Evolutionary conservation across 371 early-diverging fungal genomes (phyloP).

Genomic region (Gilbertella persicaria): DNA sequence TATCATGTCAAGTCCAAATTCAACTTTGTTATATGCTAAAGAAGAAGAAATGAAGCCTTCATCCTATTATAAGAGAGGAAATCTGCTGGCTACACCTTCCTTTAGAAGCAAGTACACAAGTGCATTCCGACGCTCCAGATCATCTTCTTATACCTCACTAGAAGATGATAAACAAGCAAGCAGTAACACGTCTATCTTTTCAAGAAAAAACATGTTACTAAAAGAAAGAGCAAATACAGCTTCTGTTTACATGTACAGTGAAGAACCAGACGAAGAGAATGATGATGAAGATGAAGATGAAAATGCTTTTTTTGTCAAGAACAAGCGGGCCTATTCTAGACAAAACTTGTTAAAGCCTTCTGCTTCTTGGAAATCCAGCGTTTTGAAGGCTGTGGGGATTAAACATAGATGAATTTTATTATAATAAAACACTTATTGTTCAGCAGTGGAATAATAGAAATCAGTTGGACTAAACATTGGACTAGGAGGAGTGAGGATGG

Average conservation of each 20-base stretch:
- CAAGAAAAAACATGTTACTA: conserved; percentile 1
- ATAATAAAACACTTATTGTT: not conserved
- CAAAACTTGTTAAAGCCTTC: not conserved
- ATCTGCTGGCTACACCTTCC: not conserved
- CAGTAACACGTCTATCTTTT: not conserved
- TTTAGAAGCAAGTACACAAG: not conserved
- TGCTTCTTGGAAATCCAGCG: conserved; percentile 8
- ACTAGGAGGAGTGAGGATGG: conserved; percentile 4
- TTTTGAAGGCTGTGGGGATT: conserved; percentile 6
- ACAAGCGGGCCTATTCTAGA: conserved; percentile 1
- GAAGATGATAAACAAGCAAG: not conserved
- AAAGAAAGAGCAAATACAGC: not conserved
- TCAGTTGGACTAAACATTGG: conserved; percentile 15
- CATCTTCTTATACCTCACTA: conserved; percentile 6
- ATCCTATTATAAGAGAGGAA: not conserved
- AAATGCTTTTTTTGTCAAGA: conserved; percentile 3
- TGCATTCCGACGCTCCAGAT: not conserved
- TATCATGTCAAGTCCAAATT: not conserved
- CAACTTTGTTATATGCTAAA: not conserved
- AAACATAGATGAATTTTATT: not conserved
- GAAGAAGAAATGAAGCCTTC: not conserved
- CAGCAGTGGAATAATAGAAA: conserved; percentile 15
- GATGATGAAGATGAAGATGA: conserved; percentile 1
- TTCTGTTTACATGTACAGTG: not conserved
- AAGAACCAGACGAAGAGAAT: not conserved